Conservation (phyloP, 108 stramenopile genomes). For the Conticribra weissflogii region DNA sequence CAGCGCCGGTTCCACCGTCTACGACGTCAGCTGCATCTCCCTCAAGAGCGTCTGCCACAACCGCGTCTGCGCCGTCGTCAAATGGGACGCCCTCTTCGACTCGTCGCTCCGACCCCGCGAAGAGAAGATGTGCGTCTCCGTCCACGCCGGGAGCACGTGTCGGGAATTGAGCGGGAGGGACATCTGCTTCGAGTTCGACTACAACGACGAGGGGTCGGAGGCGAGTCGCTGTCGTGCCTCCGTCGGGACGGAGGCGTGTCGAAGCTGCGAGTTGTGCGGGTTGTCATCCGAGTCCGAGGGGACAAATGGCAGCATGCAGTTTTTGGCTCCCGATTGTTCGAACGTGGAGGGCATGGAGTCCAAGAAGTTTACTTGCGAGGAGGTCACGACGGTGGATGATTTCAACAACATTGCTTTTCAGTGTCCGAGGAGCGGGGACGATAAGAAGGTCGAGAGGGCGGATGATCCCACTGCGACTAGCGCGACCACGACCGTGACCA, state of each 20-base stretch:
- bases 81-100: neutral
- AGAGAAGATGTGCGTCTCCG: neutral
- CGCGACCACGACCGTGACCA: neutral
- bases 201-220: neutral
- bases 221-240: neutral
- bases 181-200: neutral
- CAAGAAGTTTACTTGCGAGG: neutral
- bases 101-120: neutral
- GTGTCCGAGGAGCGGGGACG: neutral
- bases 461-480: neutral
- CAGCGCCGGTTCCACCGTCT: no score
- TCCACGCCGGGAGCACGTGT: neutral
- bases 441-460: neutral
- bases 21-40: neutral
- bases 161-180: neutral
- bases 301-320: neutral
- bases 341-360: neutral
- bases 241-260: neutral
- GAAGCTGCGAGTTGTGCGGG: neutral
- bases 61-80: neutral
- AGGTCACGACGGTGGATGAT: neutral
- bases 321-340: neutral
- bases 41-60: neutral
- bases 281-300: neutral
- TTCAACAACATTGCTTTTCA: neutral